Conservation (phyloP, 106 monocot species). For the Amphibolis antarctica region DNA sequence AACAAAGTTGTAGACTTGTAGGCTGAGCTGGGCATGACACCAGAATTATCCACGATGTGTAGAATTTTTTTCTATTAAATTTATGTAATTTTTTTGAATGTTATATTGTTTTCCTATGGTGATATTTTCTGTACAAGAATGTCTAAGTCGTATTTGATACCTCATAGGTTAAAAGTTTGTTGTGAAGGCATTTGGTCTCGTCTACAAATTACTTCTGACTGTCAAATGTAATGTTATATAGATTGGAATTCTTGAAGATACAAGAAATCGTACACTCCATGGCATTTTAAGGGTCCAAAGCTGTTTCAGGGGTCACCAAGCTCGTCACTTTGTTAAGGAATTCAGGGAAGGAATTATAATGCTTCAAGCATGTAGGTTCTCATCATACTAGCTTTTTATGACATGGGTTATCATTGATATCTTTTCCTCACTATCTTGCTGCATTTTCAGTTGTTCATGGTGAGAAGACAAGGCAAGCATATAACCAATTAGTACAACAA, state of each 20-base stretch:
- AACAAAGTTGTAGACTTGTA: too few relatives aligned
- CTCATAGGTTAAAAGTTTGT: too few relatives aligned
- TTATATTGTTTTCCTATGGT: not conserved
- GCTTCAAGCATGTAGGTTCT: conserved; percentile 76
- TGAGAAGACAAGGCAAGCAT: conserved; percentile 35
- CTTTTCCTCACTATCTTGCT: not conserved
- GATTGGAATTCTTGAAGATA: conserved; percentile 91
- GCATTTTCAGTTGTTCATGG: conserved; percentile 58
- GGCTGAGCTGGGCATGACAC: too few relatives aligned
- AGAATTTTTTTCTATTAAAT: too few relatives aligned
- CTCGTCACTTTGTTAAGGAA: conserved; percentile 45
- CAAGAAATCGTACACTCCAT: conserved; percentile 83
- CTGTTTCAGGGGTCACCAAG: conserved; percentile 80
- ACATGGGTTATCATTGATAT: not conserved
- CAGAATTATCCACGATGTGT: too few relatives aligned
- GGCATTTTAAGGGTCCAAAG: conserved; percentile 95
- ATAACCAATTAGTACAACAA: conserved; percentile 19
- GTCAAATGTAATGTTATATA: conserved; percentile 4
- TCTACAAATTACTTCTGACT: not conserved
- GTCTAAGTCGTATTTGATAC: too few relatives aligned
- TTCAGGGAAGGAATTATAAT: conserved; percentile 36
- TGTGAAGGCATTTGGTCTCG: too few relatives aligned
- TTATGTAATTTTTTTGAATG: not conserved
- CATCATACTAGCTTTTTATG: not conserved
- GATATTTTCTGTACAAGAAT: too few relatives aligned